Percentiles rank a stretch among this genome's conserved stretches.
Evolutionary conservation across 2,329 filamentous ascomycete species (phyloP).

Genomic region (Didymella arachidicola): DNA sequence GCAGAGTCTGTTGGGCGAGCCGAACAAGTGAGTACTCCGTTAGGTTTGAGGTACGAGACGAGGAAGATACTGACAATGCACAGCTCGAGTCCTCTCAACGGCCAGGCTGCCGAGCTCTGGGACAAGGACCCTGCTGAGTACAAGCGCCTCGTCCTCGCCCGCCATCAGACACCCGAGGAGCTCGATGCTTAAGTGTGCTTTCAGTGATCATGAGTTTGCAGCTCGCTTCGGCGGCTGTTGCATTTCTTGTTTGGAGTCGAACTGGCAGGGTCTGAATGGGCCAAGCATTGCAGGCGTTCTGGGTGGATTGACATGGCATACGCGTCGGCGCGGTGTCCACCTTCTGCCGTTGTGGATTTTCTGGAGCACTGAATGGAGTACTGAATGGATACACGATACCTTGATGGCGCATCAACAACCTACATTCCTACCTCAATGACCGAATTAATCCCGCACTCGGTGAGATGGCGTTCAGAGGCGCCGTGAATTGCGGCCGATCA

Average conservation of each 20-base stretch:
- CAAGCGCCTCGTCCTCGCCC: conserved; percentile 74
- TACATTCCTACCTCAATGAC: conserved; percentile 5
- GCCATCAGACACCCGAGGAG: conserved; percentile 63
- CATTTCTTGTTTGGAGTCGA: conserved; percentile 4
- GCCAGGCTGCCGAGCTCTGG: conserved; percentile 95
- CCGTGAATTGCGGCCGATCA: neutral
- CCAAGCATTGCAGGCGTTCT: conserved; percentile 22
- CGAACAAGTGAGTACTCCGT: conserved; percentile 81
- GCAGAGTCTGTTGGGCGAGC: conserved; percentile 94
- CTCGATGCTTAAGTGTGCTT: conserved; percentile 34
- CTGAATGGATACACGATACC: conserved; percentile 18
- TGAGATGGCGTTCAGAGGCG: neutral
- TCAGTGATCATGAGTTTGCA: neutral
- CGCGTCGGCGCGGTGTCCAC: conserved; percentile 3
- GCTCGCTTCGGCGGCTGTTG: conserved; percentile 1
- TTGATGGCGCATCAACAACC: conserved; percentile 11
- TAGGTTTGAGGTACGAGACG: no score
- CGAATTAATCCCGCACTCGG: neutral
- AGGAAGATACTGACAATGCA: conserved; percentile 17
- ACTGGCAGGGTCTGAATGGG: neutral
- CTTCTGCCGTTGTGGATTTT: conserved; percentile 1
- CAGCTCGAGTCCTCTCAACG: conserved; percentile 92
- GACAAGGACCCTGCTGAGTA: conserved; percentile 87
- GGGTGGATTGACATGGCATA: neutral
- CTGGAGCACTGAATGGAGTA: conserved; percentile 19